Evolutionary conservation across 169 alveolate species (phyloP).

Genomic region (Ichthyophthirius multifiliis): DNA sequence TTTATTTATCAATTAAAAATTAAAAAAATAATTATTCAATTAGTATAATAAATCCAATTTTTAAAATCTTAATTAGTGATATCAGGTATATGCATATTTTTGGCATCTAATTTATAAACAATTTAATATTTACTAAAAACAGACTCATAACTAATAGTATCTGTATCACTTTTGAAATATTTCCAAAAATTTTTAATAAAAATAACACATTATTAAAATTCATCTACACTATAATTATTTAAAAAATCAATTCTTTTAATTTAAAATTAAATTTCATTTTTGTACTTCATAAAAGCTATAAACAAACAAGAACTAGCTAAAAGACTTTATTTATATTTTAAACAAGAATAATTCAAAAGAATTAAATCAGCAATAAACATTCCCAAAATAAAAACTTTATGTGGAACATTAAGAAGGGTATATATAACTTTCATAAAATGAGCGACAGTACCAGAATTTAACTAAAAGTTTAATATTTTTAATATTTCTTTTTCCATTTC

Average conservation of each 20-base stretch:
- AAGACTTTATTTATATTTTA: slow-evolving; percentile 32
- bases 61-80: background rate
- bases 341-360: slow-evolving; percentile 20
- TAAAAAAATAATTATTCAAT: too few relatives aligned
- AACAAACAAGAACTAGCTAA: slow-evolving; percentile 39
- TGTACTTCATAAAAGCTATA: background rate
- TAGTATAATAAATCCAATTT: background rate
- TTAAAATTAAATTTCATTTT: background rate
- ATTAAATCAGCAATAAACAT: slow-evolving; percentile 42
- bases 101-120: background rate
- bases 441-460: slow-evolving; percentile 44
- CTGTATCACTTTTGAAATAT: slow-evolving; percentile 22
- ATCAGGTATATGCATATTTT: background rate
- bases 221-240: background rate
- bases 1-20: too few relatives aligned
- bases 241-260: background rate
- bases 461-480: slow-evolving; percentile 38
- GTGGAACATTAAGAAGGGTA: background rate
- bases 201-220: background rate
- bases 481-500: slow-evolving; percentile 57
- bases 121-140: slow-evolving; percentile 1
- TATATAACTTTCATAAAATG: slow-evolving; percentile 35
- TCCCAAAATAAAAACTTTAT: background rate
- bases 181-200: slow-evolving; percentile 23
- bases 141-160: slow-evolving; percentile 10